Percentiles rank a stretch among this genome's conserved stretches.
Conservation (phyloP, 2,329 filamentous ascomycete genomes). For the Trichothecium sympodiale region DNA sequence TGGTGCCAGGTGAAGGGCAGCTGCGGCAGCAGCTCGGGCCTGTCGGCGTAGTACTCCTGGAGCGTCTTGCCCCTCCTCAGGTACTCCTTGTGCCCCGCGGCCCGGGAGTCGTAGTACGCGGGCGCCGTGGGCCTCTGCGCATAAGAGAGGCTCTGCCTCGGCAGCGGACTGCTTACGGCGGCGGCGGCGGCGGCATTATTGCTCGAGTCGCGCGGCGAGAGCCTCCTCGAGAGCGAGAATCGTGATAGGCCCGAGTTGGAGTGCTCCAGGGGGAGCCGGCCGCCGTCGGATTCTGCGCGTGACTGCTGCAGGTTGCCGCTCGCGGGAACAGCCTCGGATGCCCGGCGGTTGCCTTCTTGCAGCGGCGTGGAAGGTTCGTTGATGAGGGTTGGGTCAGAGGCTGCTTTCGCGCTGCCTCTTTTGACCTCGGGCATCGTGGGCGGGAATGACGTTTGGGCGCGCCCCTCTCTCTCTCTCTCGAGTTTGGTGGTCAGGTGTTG, state of each 20-base stretch:
- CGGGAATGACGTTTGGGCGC: background rate
- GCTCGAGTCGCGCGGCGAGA: background rate
- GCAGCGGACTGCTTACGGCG: conserved; percentile 7
- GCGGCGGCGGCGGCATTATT: conserved; percentile 5
- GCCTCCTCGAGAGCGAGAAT: too few relatives aligned
- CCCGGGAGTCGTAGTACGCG: conserved; percentile 28
- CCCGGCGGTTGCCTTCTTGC: background rate
- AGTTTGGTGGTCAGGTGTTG: too few relatives aligned
- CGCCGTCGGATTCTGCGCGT: too few relatives aligned
- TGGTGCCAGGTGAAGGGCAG: conserved; percentile 30
- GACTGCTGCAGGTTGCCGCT: too few relatives aligned
- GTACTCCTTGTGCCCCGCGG: conserved; percentile 22
- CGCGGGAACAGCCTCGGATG: too few relatives aligned
- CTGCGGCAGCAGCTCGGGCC: conserved; percentile 25
- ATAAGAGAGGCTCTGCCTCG: conserved; percentile 23
- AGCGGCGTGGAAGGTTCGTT: background rate
- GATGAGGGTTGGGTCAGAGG: background rate
- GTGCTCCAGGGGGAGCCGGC: too few relatives aligned
- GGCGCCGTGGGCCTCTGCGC: conserved; percentile 19
- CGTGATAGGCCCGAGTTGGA: too few relatives aligned
- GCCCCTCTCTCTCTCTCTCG: too few relatives aligned
- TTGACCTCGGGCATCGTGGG: conserved; percentile 1
- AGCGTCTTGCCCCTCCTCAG: conserved; percentile 22
- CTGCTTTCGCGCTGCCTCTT: conserved; percentile 3
- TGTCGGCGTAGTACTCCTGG: conserved; percentile 27